These are phyloP conservation scores for Lentinula lateritia DNA, from an alignment of 768 basidiomycete species.

Conservation along the genomic window DNA sequence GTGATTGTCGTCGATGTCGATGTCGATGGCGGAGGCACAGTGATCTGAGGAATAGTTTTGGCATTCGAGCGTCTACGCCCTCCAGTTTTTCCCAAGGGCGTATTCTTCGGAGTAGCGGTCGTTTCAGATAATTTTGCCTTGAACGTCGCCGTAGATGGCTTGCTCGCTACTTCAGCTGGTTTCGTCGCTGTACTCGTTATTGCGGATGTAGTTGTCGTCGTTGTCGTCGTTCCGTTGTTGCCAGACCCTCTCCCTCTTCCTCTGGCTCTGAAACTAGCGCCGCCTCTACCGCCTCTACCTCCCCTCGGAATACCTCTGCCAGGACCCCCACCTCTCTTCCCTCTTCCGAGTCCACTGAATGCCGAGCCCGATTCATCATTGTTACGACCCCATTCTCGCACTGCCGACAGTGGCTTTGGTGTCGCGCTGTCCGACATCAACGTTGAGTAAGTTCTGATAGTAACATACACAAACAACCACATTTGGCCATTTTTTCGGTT, in stretches of 20 bases:
- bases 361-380: slow-evolving; percentile 42
- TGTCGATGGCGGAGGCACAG: slow-evolving; percentile 47
- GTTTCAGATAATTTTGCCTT: slow-evolving; percentile 10
- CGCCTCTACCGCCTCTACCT: slow-evolving; percentile 17
- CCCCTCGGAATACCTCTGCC: slow-evolving; percentile 29
- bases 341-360: slow-evolving; percentile 37
- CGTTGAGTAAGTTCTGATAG: not conserved
- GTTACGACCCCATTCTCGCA: slow-evolving; percentile 36
- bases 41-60: slow-evolving; percentile 30
- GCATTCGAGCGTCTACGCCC: slow-evolving; percentile 42
- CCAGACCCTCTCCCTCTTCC: slow-evolving; percentile 24
- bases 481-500: not conserved
- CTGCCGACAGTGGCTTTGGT: not conserved
- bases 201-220: not conserved
- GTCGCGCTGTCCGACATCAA: not conserved
- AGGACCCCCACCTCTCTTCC: slow-evolving; percentile 22
- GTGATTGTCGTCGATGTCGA: not conserved
- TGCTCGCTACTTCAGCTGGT: not conserved
- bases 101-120: slow-evolving; percentile 16
- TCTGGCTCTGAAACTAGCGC: slow-evolving; percentile 5
- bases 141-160: not conserved
- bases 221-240: slow-evolving; percentile 9
- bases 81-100: slow-evolving; percentile 32
- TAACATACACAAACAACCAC: not conserved
- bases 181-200: not conserved